Evolutionary conservation across 768 basidiomycete species (phyloP), one percentile per base, ranked within the genome.

Genomic region (Podaxis sp.): DNA sequence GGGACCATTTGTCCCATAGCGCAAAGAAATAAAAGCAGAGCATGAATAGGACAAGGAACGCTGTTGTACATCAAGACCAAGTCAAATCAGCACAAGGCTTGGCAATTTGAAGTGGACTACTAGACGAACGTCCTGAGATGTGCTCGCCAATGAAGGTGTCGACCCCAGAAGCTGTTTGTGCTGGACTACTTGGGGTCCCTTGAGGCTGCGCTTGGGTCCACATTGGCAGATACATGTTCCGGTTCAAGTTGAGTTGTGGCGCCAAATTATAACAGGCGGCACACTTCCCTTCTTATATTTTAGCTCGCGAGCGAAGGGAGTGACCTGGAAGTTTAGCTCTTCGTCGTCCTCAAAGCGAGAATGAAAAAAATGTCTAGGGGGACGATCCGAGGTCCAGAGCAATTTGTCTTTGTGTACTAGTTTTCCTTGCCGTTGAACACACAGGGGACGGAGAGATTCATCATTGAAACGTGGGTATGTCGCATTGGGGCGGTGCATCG

Each of bases 1-100:
- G 64, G 40, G 72, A 62, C 75, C 75, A 79, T 54, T 75, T 66
- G 57, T 79, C 77, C 74, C 76, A 77, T 13, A 77, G 67, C 19
- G 76, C 76, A 40, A 77, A 61, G 5, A 70, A 72, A 43, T 79
- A 77, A 53, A 76, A 74, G 12, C 69, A 61, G 13, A 77, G 70
- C 37, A 75, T 54, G 15, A 75, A 55, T 11, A 73, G 62, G 3
- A 76, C 43, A 41, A 76, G 68, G 3, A 74, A 36, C 0, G 71
- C 58, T 27, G 41, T 54, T 17, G 40, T 25, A 27, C 25, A n/a
- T 12, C 22, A 24, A 8, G 24, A 24, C 41, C 41, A 19, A 12
- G 41, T n/a, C n/a, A 15, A 43, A 43, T 50, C 49, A 50, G 24
- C 24, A 27, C 49, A 50, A 25, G 0, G 15, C 24, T 24, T 24